Evolutionary conservation across 768 basidiomycete species (phyloP), one percentile per base, ranked within the genome.

Genomic region (Favolaschia claudopus): DNA sequence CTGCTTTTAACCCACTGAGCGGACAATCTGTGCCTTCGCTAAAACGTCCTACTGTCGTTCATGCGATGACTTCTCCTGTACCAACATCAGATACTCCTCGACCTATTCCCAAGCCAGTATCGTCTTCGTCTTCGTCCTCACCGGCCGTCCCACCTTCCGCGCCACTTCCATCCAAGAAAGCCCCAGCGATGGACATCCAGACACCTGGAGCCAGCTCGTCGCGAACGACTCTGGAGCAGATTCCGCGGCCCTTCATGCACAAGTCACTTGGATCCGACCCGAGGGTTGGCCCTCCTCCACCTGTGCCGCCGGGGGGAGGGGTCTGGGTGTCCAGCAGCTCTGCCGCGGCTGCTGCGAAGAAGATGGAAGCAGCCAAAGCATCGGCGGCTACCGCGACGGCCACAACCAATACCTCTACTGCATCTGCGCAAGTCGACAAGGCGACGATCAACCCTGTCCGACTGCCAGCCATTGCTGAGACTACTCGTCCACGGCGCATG

Each of bases 401-500:
- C 17, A n/a, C 22, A 22, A 8, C 28, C 36, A 19, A 43, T 19
- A 32, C 45, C 25, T 15, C 34, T 12, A 22, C 31, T 25, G 33
- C n/a, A 1, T 50, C 67, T 60, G 19, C 64, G 39, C 61, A 65
- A 42, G 67, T 72, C 27, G 69, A 71, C 24, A 69, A 69, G 29
- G 32, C 69, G 31, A 43, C 39, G 5, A 59, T 69, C 31, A 52
- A 68, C 64, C 62, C 45, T 51, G 22, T 29, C 48, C 54, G 55
- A 49, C 44, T 51, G 38, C 47, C 61, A 7, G 31, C 52, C 17
- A 42, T 59, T 22, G 48, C 66, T 32, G 60, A 63, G 36, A 58
- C 67, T 6, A 63, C 62, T 28, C 67, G 71, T 7, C 47, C 65
- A 33, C 70, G 72, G 24, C 70, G 71, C 32, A 68, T 67, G 60